Evolutionary conservation across 2,329 filamentous ascomycete species (phyloP), one percentile per base, ranked within the genome.

Genomic region (Talaromyces rugulosus): DNA sequence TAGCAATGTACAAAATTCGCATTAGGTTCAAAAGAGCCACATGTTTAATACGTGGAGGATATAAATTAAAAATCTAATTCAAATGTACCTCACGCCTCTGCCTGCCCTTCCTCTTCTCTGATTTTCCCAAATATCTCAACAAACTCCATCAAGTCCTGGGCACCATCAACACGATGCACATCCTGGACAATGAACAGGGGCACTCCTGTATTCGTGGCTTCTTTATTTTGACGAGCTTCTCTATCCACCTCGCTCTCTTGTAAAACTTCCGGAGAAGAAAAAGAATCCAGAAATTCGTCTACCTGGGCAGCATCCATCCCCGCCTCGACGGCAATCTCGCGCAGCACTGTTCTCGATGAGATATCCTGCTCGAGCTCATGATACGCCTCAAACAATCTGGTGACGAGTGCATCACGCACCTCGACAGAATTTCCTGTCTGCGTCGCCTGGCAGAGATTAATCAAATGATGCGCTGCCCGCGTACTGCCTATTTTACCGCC

Each of bases 401-500:
- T 14, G 1, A 60, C 58, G 1, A 54, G 51, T 7, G 36, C 58
- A 47, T 36, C 51, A 31, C 18, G 18, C 36, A 51, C 44, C 18
- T 51, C 44, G 18, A 51, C 63, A 54, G 50, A 74, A 71, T 6
- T 75, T n/a, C n/a, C 5, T 5, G 16, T 2, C 53, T 67, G 23
- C 23, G 23, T 65, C 1, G 60, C 55, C 28, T 65, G 59, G 16
- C 59, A 62, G 2, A 73, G 63, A 56, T 69, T 66, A n/a, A 76
- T 64, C 28, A 77, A 64, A 1, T 70, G 68, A 64, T 78, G 77
- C 5, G 74, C 73, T 40, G 74, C 66, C 12, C 69, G 67, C 3
- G 74, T 78, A 51, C 66, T 69, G 9, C 76, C 76, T 36, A 77
- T 72, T 56, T 66, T 69, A 18, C 72, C 72, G 18, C 71, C 71